These are phyloP conservation scores for Kokia cookei DNA, from an alignment of 441 rosid genomes.

Conservation along the genomic window DNA sequence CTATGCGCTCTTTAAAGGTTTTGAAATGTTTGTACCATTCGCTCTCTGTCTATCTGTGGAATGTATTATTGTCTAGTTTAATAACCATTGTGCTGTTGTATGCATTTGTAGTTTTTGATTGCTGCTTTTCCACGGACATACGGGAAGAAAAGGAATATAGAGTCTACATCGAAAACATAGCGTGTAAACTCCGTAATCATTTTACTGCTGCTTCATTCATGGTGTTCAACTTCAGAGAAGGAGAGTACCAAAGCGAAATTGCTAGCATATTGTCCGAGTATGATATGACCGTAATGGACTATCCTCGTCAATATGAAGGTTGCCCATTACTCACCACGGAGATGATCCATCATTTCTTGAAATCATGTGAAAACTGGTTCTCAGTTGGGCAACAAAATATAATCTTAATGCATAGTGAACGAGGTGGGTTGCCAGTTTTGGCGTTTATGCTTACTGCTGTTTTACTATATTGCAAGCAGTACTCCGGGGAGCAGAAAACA, in stretches of 20 bases:
- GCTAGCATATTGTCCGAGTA: slow-evolving; percentile 47
- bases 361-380: slow-evolving; percentile 86
- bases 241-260: slow-evolving; percentile 49
- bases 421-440: slow-evolving; percentile 87
- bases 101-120: slow-evolving; percentile 55
- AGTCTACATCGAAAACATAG: slow-evolving; percentile 53
- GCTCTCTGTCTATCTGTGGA: neutral
- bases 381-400: slow-evolving; percentile 64
- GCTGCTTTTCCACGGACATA: slow-evolving; percentile 64
- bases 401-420: slow-evolving; percentile 76
- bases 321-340: slow-evolving; percentile 82
- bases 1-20: too few species aligned
- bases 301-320: slow-evolving; percentile 83
- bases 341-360: slow-evolving; percentile 70
- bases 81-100: slow-evolving; percentile 6
- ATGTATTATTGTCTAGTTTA: neutral
- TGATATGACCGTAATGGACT: slow-evolving; percentile 91
- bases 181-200: slow-evolving; percentile 55
- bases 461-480: slow-evolving; percentile 63
- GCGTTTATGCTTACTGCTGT: slow-evolving; percentile 94
- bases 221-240: slow-evolving; percentile 85
- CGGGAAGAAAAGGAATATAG: slow-evolving; percentile 53
- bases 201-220: slow-evolving; percentile 66
- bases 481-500: slow-evolving; percentile 66
- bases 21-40: too few species aligned